Evolutionary conservation across 768 basidiomycete genomes (phyloP).

Genomic region (Tricholoma furcatifolium): DNA sequence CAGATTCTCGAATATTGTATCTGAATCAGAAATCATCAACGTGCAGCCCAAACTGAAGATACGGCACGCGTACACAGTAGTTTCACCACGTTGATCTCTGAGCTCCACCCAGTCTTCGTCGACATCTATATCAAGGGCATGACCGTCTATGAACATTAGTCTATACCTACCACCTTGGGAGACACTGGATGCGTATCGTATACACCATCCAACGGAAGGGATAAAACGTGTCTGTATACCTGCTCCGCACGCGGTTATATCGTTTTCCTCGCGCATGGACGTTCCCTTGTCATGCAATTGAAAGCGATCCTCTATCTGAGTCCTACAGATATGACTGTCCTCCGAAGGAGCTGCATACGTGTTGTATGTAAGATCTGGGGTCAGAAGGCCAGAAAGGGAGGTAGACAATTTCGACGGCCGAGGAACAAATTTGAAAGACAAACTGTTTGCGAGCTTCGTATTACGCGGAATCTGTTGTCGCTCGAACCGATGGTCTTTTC

Average conservation of each 20-base stretch:
- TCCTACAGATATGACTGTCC: not conserved
- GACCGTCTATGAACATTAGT: slow-evolving; percentile 44
- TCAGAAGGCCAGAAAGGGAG: not conserved
- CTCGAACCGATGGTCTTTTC: not conserved
- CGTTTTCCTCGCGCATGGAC: not conserved
- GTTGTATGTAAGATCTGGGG: not conserved
- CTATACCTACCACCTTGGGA: slow-evolving; percentile 42
- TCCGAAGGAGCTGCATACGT: not conserved
- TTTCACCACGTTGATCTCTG: slow-evolving; percentile 24
- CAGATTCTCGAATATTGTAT: slow-evolving; percentile 32
- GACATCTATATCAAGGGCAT: slow-evolving; percentile 37
- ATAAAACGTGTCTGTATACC: slow-evolving; percentile 36
- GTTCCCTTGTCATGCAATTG: not conserved
- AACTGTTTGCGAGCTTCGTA: slow-evolving; percentile 4
- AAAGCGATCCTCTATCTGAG: too few species aligned
- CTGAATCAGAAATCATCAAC: slow-evolving; percentile 19
- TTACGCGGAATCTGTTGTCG: not conserved
- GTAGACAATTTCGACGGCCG: slow-evolving; percentile 14
- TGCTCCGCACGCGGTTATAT: not conserved
- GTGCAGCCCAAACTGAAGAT: not conserved
- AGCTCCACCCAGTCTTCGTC: slow-evolving; percentile 42
- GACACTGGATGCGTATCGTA: slow-evolving; percentile 34
- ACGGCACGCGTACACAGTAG: slow-evolving; percentile 23
- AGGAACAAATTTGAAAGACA: slow-evolving; percentile 12
- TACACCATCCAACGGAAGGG: slow-evolving; percentile 41